Base-by-base conservation (phyloP, 768 basidiomycete species). In the Pulveroboletus sp. region DNA sequence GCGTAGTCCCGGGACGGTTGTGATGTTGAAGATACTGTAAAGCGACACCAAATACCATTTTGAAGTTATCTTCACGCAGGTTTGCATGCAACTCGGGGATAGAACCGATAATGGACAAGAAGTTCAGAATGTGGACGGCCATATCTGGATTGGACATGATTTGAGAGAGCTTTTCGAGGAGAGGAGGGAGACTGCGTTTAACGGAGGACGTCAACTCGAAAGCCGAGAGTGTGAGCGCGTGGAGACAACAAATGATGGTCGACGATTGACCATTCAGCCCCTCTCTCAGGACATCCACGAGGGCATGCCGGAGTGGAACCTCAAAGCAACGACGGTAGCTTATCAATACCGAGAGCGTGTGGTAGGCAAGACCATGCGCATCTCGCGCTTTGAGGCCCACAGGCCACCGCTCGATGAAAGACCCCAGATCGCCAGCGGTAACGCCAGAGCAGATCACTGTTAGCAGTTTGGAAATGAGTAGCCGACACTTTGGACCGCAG, bases 81-180 rank as follows among this genome's bases (percentile, higher is more conserved):
- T 96, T 98, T 49, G 83, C 83, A 66, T 93, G 89, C 6, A 98
- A 72, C 6, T 78, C 69, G 1, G 81, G 85, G 12, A 87, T 77
- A 2, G 92, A 89, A 3, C 90, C 93, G 39, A 96, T 78, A 53
- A 96, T 85, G 38, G 82, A 79, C 21, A 98, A 79, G 66, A 98
- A 89, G 54, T 89, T 89, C 51, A 98, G 82, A 64, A 98, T 94
- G 64, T 98, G 94, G n/a, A 94, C 87, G 6, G 93, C 87, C 79
- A 97, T 87, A 52, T 84, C 84, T 3, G 92, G 83, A 47, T 89
- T 93, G 1, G 91, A 91, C 85, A 97, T 94, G 70, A 98, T 95
- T 65, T 89, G 86, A 7, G 88, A 85, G 27, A 98, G 77, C 67
- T 89, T 90, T 59, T 87, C 86, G 50, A 98, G 73, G 46, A 96